phyloP scores from a whole-genome alignment of 148 eudicot genomes.

The Oxyria digyna region DNA sequence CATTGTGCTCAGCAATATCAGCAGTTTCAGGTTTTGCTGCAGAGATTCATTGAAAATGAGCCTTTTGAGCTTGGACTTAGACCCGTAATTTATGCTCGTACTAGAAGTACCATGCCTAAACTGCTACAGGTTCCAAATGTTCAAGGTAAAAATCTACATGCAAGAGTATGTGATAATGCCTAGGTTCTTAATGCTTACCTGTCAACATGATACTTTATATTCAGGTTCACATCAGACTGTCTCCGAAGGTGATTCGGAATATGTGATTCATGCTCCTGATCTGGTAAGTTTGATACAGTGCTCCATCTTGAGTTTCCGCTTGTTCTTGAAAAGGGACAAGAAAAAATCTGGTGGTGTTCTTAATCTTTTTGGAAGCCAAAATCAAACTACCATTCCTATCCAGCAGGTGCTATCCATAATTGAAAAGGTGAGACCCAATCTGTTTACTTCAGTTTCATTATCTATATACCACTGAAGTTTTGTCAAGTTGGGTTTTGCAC shows the following conservation, averaged over 20 bases:
- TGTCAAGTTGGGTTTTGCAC: background rate
- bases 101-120: slow-evolving; percentile 55
- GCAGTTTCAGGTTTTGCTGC: slow-evolving; percentile 85
- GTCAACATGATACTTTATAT: background rate
- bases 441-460: background rate
- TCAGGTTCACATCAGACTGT: slow-evolving; percentile 35
- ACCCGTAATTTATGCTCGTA: slow-evolving; percentile 69
- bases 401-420: slow-evolving; percentile 71
- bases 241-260: slow-evolving; percentile 36
- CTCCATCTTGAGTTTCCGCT: slow-evolving; percentile 63
- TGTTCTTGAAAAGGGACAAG: slow-evolving; percentile 79
- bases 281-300: slow-evolving; percentile 47
- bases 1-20: slow-evolving; percentile 86
- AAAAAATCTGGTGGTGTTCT: slow-evolving; percentile 50
- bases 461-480: background rate
- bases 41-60: slow-evolving; percentile 86
- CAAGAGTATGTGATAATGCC: background rate
- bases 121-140: slow-evolving; percentile 83
- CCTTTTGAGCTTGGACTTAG: slow-evolving; percentile 76
- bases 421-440: slow-evolving; percentile 43
- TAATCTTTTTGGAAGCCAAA: slow-evolving; percentile 60
- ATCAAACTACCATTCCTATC: slow-evolving; percentile 56
- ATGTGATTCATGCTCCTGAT: slow-evolving; percentile 53
- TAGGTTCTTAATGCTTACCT: too few relatives aligned
- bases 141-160: slow-evolving; percentile 31